phyloP scores from a whole-genome alignment of 805 yeast genomes.

The Lipomyces orientalis region DNA sequence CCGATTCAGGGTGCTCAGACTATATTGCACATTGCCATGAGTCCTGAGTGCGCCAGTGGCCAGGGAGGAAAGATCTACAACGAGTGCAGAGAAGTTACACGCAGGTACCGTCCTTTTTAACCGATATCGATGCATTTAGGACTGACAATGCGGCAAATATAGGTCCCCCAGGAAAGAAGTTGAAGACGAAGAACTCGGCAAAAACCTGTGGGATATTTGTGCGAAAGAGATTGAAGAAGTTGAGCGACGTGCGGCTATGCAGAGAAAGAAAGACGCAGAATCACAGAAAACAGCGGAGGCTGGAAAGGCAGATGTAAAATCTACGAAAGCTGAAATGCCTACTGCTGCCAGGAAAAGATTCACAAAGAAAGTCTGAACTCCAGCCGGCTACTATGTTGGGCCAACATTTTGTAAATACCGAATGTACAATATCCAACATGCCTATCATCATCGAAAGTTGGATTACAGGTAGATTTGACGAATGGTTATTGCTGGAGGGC shows the following conservation, averaged over 20 bases:
- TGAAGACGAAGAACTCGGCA: conserved; percentile 64
- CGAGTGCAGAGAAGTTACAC: conserved; percentile 59
- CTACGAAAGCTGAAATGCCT: background rate
- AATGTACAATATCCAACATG: background rate
- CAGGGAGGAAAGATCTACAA: conserved; percentile 74
- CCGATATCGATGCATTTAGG: background rate
- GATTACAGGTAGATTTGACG: background rate
- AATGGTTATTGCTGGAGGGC: background rate
- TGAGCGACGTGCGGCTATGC: conserved; percentile 62
- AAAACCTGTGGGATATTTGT: conserved; percentile 64
- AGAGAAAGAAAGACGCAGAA: conserved; percentile 39
- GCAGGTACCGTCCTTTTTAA: conserved; percentile 14
- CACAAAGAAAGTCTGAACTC: background rate
- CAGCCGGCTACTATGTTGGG: background rate
- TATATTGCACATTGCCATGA: conserved; percentile 66
- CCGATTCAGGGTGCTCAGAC: conserved; percentile 82
- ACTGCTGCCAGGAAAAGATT: background rate
- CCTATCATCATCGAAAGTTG: background rate
- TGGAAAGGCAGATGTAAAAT: background rate
- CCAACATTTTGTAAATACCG: background rate
- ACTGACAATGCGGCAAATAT: background rate
- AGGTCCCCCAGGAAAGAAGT: conserved; percentile 66
- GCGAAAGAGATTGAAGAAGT: conserved; percentile 59
- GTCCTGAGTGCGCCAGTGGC: conserved; percentile 68
- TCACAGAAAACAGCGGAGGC: background rate